Evolutionary conservation across 805 yeast genomes (phyloP).

Genomic region (Kregervanrija delftensis): DNA sequence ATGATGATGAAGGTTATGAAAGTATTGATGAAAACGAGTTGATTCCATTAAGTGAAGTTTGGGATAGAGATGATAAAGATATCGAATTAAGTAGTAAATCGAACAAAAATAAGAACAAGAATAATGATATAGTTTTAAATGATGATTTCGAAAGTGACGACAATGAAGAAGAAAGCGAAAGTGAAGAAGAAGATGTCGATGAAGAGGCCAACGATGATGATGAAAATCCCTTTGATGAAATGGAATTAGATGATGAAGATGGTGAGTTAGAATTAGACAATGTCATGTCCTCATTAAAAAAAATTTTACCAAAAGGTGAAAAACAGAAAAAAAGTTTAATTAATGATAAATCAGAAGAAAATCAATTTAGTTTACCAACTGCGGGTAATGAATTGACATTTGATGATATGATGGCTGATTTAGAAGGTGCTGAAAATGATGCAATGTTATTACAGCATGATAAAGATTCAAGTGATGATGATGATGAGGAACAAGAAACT

Average conservation of each 20-base stretch:
- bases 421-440: slow-evolving; percentile 28
- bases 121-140: slow-evolving; percentile 15
- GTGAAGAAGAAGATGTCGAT: slow-evolving; percentile 18
- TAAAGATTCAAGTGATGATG: slow-evolving; percentile 34
- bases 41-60: slow-evolving; percentile 74
- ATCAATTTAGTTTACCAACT: slow-evolving; percentile 63
- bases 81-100: slow-evolving; percentile 6
- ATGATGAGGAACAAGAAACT: slow-evolving; percentile 21
- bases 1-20: slow-evolving; percentile 56
- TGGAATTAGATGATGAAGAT: slow-evolving; percentile 33
- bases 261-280: slow-evolving; percentile 36
- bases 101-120: slow-evolving; percentile 5
- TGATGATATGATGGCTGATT: slow-evolving; percentile 68
- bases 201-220: slow-evolving; percentile 21
- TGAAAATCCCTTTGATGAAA: slow-evolving; percentile 24
- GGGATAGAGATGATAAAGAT: slow-evolving; percentile 73
- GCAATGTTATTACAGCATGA: slow-evolving; percentile 13
- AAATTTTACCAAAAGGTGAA: slow-evolving; percentile 28
- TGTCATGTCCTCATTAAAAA: slow-evolving; percentile 37
- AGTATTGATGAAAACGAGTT: slow-evolving; percentile 74
- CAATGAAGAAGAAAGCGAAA: slow-evolving; percentile 22
- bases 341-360: slow-evolving; percentile 51
- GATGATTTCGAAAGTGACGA: slow-evolving; percentile 23
- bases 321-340: slow-evolving; percentile 41
- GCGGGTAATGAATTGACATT: slow-evolving; percentile 53